phyloP scores from a whole-genome alignment of 2,329 filamentous ascomycete species.

The Clathrospora elynae region DNA sequence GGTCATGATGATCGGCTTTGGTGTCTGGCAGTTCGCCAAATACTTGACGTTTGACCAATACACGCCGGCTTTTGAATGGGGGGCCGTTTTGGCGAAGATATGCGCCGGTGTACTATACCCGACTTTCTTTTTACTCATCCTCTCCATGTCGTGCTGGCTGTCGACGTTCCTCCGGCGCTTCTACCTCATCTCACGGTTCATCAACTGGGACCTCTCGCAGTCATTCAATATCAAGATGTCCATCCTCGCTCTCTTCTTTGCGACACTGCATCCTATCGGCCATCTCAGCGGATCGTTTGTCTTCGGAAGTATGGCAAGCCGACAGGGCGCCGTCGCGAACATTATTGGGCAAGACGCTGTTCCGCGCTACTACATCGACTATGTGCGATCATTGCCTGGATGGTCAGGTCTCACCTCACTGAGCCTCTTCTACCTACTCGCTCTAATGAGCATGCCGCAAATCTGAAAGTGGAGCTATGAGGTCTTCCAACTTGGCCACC shows the following conservation, averaged over 20 bases:
- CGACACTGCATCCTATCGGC: constrained; percentile 60
- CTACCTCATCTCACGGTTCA: constrained; percentile 59
- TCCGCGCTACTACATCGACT: constrained; percentile 54
- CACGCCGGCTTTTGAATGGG: constrained; percentile 61
- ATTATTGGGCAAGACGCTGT: constrained; percentile 54
- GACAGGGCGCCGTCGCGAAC: constrained; percentile 53
- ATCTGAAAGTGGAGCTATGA: constrained; percentile 61
- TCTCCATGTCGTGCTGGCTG: constrained; percentile 64
- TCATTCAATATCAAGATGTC: constrained; percentile 63
- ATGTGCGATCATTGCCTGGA: constrained; percentile 56
- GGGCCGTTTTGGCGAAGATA: constrained; percentile 61
- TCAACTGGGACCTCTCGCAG: constrained; percentile 63
- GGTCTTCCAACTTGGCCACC: constrained; percentile 61
- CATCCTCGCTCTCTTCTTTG: constrained; percentile 56
- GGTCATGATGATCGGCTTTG: constrained; percentile 57
- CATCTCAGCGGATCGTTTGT: constrained; percentile 61
- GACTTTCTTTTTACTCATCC: constrained; percentile 63
- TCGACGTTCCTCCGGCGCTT: constrained; percentile 59
- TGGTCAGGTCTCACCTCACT: constrained; percentile 58
- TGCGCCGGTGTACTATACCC: constrained; percentile 62
- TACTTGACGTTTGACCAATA: constrained; percentile 55
- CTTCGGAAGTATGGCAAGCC: constrained; percentile 54
- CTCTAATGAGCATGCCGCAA: constrained; percentile 56
- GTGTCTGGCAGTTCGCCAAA: constrained; percentile 61
- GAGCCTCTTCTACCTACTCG: constrained; percentile 57